Conservation (phyloP, 176 grass and related monocot species). For the Thalia dealbata region DNA sequence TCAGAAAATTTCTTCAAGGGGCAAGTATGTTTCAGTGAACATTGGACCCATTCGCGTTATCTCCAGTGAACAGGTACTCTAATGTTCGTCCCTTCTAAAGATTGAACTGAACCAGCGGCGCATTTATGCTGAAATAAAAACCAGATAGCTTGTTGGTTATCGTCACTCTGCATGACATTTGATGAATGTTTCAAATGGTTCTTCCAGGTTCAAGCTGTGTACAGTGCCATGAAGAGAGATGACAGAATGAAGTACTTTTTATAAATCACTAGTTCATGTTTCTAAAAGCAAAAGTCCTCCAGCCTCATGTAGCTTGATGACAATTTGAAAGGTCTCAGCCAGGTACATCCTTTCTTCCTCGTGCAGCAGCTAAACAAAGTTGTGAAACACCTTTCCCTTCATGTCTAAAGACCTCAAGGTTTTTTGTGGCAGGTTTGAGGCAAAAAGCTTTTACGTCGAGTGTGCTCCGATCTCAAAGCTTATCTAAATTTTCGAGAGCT, state of each 20-base stretch:
- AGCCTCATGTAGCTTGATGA: background rate
- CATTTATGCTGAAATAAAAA: too few relatives aligned
- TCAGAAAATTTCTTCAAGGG: slow-evolving; percentile 70
- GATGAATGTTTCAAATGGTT: background rate
- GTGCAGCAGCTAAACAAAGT: background rate
- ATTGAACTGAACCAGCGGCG: too few relatives aligned
- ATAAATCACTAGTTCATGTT: background rate
- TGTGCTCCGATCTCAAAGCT: background rate
- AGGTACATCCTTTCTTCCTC: background rate
- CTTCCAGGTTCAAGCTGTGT: slow-evolving; percentile 83
- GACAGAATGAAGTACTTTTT: slow-evolving; percentile 90
- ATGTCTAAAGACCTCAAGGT: too few relatives aligned
- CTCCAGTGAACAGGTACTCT: slow-evolving; percentile 82
- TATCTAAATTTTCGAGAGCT: slow-evolving; percentile 1
- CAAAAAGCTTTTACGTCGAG: background rate
- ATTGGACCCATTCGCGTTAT: slow-evolving; percentile 83
- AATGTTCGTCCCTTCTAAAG: background rate
- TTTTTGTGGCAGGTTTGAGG: background rate
- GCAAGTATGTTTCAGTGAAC: slow-evolving; percentile 88
- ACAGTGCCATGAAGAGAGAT: slow-evolving; percentile 93
- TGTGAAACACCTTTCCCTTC: background rate
- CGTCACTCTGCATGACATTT: too few relatives aligned
- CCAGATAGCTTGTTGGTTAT: too few relatives aligned
- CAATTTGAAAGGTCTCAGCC: background rate
- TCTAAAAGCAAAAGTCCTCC: background rate